Base-by-base conservation (phyloP, 2,329 filamentous ascomycete genomes). In the Trichoderma koningii region DNA sequence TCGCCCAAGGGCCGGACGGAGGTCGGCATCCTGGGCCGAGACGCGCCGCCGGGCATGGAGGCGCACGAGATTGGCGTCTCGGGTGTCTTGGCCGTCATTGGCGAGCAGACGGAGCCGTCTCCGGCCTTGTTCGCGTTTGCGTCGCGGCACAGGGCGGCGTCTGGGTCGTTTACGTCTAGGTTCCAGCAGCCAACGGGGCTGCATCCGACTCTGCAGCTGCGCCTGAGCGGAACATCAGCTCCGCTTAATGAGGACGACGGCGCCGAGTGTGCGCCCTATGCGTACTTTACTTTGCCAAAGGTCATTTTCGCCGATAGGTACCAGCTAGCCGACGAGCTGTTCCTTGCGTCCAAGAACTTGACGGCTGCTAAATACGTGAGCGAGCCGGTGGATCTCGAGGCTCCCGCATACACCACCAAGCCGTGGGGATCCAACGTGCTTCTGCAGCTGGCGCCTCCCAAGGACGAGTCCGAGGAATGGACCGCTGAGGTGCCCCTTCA, bases 301-400 rank as follows among this genome's bases (percentile, higher is more conserved):
- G 79, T 83, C 55, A 82, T 97, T 67, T 97, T 98, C 76, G 86
- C 90, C 45, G 94, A 98, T 79, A 88, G 89, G 72, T 96, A 97
- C 77, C 92, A 96, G 76, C 84, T 97, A 66, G 82, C 81, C 26
- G 91, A 93, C 74, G 77, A 84, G 0, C 82, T 97, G 5, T 95
- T 96, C 77, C 83, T 96, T 34, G 77, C 86, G 3, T 93, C 92
- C 0, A 92, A 96, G 71, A 92, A 96, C 72, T 83, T 97, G 21
- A 81, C 83, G 2, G 80, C 85, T 2, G 79, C 96, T 47, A 87
- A 83, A 51, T 86, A 89, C 68, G 83, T 92, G 15, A 87, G 87
- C 28, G 85, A 90, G 14, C 91, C 92, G 21, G 90, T 93, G 7
- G 93, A 98, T 70, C 87, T 98, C 61, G 94, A 98, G 79, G 93